Conservation (phyloP, 352 stramenopile genomes). For the Elongisporangium senticosum region DNA sequence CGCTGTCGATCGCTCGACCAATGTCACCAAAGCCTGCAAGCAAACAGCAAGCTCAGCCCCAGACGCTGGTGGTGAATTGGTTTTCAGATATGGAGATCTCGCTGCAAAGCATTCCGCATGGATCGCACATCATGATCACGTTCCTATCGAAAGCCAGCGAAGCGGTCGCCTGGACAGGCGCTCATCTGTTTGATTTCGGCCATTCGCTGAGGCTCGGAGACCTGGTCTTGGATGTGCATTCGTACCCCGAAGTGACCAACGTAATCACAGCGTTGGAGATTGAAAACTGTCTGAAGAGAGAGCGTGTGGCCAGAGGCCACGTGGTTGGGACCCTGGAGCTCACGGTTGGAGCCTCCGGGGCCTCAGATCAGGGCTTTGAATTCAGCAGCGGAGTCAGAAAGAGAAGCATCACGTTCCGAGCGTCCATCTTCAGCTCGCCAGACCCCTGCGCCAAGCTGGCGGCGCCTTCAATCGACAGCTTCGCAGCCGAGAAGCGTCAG, state of each 20-base stretch:
- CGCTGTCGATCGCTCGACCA: background rate
- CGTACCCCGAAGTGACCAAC: conserved; percentile 7
- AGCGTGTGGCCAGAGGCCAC: conserved; percentile 22
- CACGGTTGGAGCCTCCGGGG: conserved; percentile 36
- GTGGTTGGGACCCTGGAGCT: conserved; percentile 40
- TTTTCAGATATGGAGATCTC: conserved; percentile 6
- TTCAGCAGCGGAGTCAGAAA: conserved; percentile 58
- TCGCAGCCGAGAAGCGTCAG: conserved; percentile 29
- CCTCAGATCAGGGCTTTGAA: conserved; percentile 35
- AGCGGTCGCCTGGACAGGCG: conserved; percentile 49
- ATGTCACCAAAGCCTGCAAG: background rate
- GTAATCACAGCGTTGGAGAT: conserved; percentile 61
- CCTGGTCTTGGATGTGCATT: conserved; percentile 41
- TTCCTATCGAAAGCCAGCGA: conserved; percentile 37
- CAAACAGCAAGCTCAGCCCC: background rate
- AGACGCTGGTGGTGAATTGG: conserved; percentile 7
- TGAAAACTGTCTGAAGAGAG: conserved; percentile 55
- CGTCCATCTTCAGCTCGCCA: conserved; percentile 59
- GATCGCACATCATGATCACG: conserved; percentile 61
- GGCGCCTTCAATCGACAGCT: conserved; percentile 17
- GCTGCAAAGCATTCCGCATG: conserved; percentile 51
- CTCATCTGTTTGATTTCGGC: conserved; percentile 81
- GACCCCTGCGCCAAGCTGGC: background rate
- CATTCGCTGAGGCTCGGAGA: conserved; percentile 55
- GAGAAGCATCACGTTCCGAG: conserved; percentile 50